Evolutionary conservation across 805 yeast species (phyloP).

Genomic region (Yamadazyma olivae): DNA sequence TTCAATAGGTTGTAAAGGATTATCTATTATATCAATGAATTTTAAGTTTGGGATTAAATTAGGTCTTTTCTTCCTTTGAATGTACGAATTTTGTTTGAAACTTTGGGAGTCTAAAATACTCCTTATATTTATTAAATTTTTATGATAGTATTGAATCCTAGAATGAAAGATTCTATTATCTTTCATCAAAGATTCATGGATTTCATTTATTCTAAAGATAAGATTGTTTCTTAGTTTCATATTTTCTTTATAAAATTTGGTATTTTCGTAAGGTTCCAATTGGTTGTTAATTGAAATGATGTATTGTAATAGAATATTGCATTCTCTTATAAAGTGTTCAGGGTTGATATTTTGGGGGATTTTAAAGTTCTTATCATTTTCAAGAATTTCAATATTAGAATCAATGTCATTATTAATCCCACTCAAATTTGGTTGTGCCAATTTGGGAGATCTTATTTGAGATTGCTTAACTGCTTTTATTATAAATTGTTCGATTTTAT

Average conservation of each 20-base stretch:
- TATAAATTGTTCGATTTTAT: constrained; percentile 35
- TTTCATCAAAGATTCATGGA: constrained; percentile 26
- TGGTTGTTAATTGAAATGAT: constrained; percentile 28
- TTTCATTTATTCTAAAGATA: constrained; percentile 28
- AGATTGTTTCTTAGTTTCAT: constrained; percentile 24
- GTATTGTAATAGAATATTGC: constrained; percentile 32
- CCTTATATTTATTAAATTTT: constrained; percentile 16
- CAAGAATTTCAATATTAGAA: not conserved
- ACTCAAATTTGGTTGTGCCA: not conserved
- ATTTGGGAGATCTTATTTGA: not conserved
- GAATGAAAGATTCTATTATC: constrained; percentile 21
- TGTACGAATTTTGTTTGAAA: constrained; percentile 12
- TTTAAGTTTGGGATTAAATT: constrained; percentile 8
- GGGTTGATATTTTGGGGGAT: constrained; percentile 17
- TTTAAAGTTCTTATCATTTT: not conserved
- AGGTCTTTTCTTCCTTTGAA: constrained; percentile 10
- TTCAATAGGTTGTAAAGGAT: constrained; percentile 10
- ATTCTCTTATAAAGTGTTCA: constrained; percentile 35
- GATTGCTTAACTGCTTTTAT: constrained; percentile 24
- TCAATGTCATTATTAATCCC: not conserved
- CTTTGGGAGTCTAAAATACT: constrained; percentile 24
- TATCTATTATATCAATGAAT: constrained; percentile 5
- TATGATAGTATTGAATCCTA: constrained; percentile 20
- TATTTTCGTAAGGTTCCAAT: constrained; percentile 16
- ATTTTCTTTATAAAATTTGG: constrained; percentile 12